Evolutionary conservation across 139 green algal species (phyloP), one percentile per base, ranked within the genome.

Genomic region (Desmodesmus armatus): DNA sequence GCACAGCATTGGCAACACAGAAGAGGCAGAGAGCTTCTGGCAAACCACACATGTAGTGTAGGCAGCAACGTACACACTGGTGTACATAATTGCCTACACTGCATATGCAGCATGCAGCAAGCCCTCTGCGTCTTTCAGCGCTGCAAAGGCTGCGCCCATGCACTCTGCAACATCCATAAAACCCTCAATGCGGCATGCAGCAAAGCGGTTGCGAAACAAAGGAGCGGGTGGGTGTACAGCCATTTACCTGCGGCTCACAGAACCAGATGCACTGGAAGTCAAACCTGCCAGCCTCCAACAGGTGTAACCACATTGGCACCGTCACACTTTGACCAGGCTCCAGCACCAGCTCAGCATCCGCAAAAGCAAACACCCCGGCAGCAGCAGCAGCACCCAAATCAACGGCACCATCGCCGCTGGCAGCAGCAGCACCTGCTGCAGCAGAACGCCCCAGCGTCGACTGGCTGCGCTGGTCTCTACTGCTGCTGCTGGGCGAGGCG

Each of bases 241-340:
- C 31, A 49, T 77, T 72, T 60, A 88, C 77, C 71, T 27, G 31
- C 0, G 91, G 91, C 71, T 95, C 90, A 41, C 86, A 93, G 78
- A 90, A 93, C 82, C 88, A 93, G 13, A 88, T 83, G 15, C 87
- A 67, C 43, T 92, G 71, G 41, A 94, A 85, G 40, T 60, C 58
- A 35, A 93, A 63, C 6, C 43, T 49, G 27, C 91, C 92, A 27
- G 84, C 9, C 11, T 62, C 58, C 3, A 66, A 89, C 27, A 75
- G 23, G 80, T 95, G 91, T 77, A 94, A 51, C 91, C 91, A 93
- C 85, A 95, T 47, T 31, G 90, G 87, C 87, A 90, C 90, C 27
- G 84, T 49, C 70, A 92, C 40, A 29, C 5, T 71, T 29, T 77
- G 65, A 1, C 88, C 86, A 6, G 88, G 86, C 13, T 47, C 40